Evolutionary conservation across 148 eudicot genomes (phyloP), one percentile per base, ranked within the genome.

Genomic region (Simmondsia chinensis): DNA sequence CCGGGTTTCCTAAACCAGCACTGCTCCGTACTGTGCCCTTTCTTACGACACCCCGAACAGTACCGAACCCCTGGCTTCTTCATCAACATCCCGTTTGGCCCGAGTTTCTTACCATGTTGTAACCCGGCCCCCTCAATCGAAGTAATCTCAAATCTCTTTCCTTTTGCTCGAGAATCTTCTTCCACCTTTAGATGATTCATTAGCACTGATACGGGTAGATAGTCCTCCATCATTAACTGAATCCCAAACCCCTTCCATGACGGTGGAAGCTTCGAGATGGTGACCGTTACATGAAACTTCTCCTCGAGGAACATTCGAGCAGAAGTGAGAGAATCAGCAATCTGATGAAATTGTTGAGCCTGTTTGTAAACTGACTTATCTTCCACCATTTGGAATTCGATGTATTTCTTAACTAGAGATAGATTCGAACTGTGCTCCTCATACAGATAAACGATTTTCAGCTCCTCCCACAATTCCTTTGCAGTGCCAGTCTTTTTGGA

Each of bases 391-490:
- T 83, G 66, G 63, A 80, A 88, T 36, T 77, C 74, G 26, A 77
- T 53, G 22, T 83, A 88, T 53, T 83, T 83, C 54, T 69, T 80
- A 9, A 88, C 82, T 22, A 77, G 60, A 33, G 89, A 83, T 19
- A 69, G 56, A 43, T 46, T 63, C 16, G 89, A 59, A 34, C 94
- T 83, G 33, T 74, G 60, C 60, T 80, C 86, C 22, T 77, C 83
- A 15, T 53, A 54, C 4, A 64, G 55, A 46, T 68, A 88, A 5
- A 44, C 54, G 27, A 54, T 58, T 49, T 63, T 70, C 16, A 87
- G 72, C 27, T 87, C 83, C 27, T 80, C 80, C 96, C 94, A 83
- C 12, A 87, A 78, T 55, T 74, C 83, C 61, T 58, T 70, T 17
- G 96, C 85, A 23, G 59, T 66, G 26, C 41, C 61, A 14, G 46